A percentile compares a stretch with the other conserved stretches of the same genome.
Evolutionary conservation across 2,329 filamentous ascomycete genomes (phyloP).

Genomic region (Fusarium sp.): DNA sequence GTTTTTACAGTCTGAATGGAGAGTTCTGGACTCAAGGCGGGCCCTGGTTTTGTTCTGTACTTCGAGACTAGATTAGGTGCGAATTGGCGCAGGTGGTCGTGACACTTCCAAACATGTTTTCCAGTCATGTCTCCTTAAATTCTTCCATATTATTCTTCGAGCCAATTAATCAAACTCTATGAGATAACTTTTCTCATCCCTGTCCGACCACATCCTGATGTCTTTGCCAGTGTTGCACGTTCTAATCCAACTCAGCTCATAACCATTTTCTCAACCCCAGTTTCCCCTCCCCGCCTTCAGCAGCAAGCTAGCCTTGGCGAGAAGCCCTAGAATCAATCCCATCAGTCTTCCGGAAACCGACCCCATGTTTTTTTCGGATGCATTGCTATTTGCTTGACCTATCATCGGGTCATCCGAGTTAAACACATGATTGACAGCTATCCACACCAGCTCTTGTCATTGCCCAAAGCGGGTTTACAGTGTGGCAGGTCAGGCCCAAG

Average conservation of each 20-base stretch:
- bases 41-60: not conserved
- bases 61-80: too few relatives aligned
- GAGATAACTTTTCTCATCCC: not conserved
- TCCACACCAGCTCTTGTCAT: not conserved
- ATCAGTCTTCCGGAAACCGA: not conserved
- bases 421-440: not conserved
- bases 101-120: too few relatives aligned
- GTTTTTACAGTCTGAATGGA: too few relatives aligned
- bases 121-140: too few relatives aligned
- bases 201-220: too few relatives aligned
- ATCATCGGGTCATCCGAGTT: not conserved
- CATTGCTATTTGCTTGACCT: not conserved
- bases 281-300: not conserved
- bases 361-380: not conserved
- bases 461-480: not conserved
- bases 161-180: not conserved
- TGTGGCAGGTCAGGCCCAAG: not conserved
- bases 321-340: not conserved
- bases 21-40: too few relatives aligned
- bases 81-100: too few relatives aligned
- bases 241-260: not conserved
- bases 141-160: too few relatives aligned
- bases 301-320: not conserved
- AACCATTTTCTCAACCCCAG: not conserved
- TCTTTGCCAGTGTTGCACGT: not conserved